These are phyloP conservation scores for Uronychia binucleata DNA, from an alignment of 73 alveolate genomes.

Conservation along the genomic window DNA sequence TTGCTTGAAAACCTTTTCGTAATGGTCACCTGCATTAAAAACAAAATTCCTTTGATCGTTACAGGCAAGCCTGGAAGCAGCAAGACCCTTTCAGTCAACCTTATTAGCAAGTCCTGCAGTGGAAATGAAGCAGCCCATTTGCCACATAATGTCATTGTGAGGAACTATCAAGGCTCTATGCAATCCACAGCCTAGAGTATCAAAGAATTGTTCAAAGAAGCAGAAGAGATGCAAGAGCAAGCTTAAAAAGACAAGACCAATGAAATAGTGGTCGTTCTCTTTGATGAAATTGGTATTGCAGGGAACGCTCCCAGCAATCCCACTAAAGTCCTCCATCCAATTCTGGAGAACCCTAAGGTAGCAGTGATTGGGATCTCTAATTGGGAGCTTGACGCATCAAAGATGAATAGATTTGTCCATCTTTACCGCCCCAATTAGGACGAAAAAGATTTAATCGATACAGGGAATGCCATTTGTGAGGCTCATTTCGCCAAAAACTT, in stretches of 20 bases:
- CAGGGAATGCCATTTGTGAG: background rate
- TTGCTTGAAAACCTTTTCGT: slow-evolving; percentile 75
- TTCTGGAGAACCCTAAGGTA: slow-evolving; percentile 71
- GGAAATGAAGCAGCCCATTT: slow-evolving; percentile 55
- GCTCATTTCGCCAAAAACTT: background rate
- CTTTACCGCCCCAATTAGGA: slow-evolving; percentile 32
- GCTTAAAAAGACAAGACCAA: slow-evolving; percentile 8
- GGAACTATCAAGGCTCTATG: slow-evolving; percentile 39
- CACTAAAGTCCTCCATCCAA: slow-evolving; percentile 81
- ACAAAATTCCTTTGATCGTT: slow-evolving; percentile 71
- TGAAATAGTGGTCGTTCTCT: slow-evolving; percentile 51
- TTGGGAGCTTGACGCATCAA: slow-evolving; percentile 78
- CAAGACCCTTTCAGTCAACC: slow-evolving; percentile 74
- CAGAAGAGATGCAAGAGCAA: slow-evolving; percentile 9
- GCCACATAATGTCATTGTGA: slow-evolving; percentile 13
- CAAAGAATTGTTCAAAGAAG: slow-evolving; percentile 30
- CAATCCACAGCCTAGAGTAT: slow-evolving; percentile 44
- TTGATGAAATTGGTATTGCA: slow-evolving; percentile 90
- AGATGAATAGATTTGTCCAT: slow-evolving; percentile 74
- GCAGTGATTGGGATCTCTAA: slow-evolving; percentile 78
- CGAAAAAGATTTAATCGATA: background rate
- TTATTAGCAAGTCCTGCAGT: slow-evolving; percentile 56
- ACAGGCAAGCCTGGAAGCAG: slow-evolving; percentile 90
- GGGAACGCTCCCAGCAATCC: slow-evolving; percentile 82
- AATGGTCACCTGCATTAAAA: slow-evolving; percentile 69